A percentile compares a stretch with the other conserved stretches of the same genome.
These are phyloP conservation scores for Diplotaxis tenuifolia DNA, from an alignment of 345 rosid species.

Conservation along the genomic window DNA sequence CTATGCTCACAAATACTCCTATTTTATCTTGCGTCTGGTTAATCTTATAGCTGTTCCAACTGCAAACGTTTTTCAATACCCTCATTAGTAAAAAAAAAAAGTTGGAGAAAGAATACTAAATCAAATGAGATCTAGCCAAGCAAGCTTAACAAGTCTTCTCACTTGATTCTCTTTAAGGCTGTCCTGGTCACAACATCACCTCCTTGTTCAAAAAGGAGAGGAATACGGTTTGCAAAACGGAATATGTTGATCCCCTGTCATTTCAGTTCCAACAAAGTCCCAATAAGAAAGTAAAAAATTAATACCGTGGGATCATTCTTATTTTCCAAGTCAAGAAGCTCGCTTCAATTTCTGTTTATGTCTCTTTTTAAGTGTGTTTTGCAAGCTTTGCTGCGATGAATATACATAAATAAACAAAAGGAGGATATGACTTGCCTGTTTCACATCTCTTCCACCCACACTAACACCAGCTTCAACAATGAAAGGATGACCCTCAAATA, in stretches of 20 bases:
- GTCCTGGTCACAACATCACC: slow-evolving; percentile 97
- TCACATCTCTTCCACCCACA: slow-evolving; percentile 92
- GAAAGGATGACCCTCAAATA: slow-evolving; percentile 97
- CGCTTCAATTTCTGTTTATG: too few species aligned
- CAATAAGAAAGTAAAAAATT: background rate
- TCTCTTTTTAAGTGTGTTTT: too few species aligned
- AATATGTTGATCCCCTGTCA: slow-evolving; percentile 85
- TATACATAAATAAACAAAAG: slow-evolving; percentile 4
- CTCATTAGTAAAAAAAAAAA: background rate
- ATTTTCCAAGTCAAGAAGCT: too few species aligned
- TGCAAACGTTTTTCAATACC: slow-evolving; percentile 34
- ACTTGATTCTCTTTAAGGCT: slow-evolving; percentile 90
- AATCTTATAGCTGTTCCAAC: slow-evolving; percentile 93
- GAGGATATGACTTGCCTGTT: slow-evolving; percentile 55
- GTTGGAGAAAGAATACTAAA: slow-evolving; percentile 1
- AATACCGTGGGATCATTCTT: background rate
- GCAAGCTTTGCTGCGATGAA: background rate
- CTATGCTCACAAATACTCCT: slow-evolving; percentile 91
- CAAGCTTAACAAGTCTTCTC: slow-evolving; percentile 37
- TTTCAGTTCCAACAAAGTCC: slow-evolving; percentile 9
- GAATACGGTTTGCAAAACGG: slow-evolving; percentile 93
- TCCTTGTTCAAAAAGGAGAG: slow-evolving; percentile 98
- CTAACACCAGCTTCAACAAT: slow-evolving; percentile 98
- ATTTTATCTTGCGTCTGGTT: slow-evolving; percentile 87
- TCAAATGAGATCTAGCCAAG: background rate